Evolutionary conservation across 2,329 filamentous ascomycete genomes (phyloP), one percentile per base, ranked within the genome.

Genomic region (Botrytis squamosa): DNA sequence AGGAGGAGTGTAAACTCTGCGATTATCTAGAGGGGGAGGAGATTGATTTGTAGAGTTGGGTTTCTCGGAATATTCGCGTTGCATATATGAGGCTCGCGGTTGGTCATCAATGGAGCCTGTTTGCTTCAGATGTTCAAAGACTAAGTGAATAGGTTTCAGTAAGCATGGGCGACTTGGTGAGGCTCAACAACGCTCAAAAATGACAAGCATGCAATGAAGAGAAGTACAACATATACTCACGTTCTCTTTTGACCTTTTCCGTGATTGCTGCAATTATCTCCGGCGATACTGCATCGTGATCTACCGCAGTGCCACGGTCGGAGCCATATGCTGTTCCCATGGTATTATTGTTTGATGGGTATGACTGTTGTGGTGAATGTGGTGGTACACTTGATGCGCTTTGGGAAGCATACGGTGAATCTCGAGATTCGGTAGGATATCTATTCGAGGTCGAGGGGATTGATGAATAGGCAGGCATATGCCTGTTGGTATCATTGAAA

Each of bases 231-330:
- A 64, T 83, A n/a, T 84, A 66, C 84, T 82, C 59, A 82, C 83
- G 77, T 86, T 88, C 76, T 80, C 88, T 87, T 66, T 89, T 87
- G 40, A 89, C 86, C 73, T 84, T 86, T 72, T 86, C 85, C 3
- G 88, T 90, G 76, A 91, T 88, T 75, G 89, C 86, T 66, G 88
- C 86, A 69, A 92, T 85, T 36, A 91, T 83, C 12, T 89, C 87
- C 3, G 89, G 89, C 70, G 89, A 86, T 20, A 91, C 82, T 57
- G 85, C 84, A 74, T 83, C 84, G 14, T 73, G 71, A 29, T 55
- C 69, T 40, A 74, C 33, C 33, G 76, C 63, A 18, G 77, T 75
- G 46, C 66, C 38, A 29, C 72, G 75, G 44, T 76, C 75, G 38
- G 75, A 59, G 42, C 73, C 74, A 60, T 77, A 69, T 46, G 75